Base-by-base conservation (phyloP, 768 basidiomycete genomes). In the Suillus lakei region DNA sequence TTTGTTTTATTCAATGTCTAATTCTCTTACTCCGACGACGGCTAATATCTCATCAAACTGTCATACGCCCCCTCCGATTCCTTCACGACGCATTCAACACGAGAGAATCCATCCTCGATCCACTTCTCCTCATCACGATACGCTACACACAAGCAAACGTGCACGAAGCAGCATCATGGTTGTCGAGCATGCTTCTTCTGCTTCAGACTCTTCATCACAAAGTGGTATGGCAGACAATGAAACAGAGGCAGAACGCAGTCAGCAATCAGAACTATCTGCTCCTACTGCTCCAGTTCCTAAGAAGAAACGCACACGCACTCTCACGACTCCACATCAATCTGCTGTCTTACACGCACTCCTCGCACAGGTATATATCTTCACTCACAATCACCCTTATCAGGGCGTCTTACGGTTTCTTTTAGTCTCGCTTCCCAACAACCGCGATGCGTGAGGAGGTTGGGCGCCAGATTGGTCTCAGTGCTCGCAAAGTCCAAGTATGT, bases 351-450 rank as follows among this genome's bases (percentile, higher is more conserved):
- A 94, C 70, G 90, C 91, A 5, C 84, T 95, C 54, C 85, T 95
- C n/a, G 91, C 91, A 38, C 89, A 94, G 88, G 93, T 94, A 79
- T 69, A 77, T 9, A 60, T 28, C 61, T 36, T 44, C n/a, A 4
- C 3, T 53, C 56, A 48, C 51, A 23, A 32, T 23, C 36, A 61
- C 16, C 5, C 10, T 16, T 34, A 48, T 38, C 26, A 39, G 2
- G 16, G 26, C 28, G 21, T 7, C 59, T 64, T 61, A 64, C 56
- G 5, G 13, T 59, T 38, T 46, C 26, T 43, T 41, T 46, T 62
- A 96, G 93, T 95, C 94, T 60, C 91, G 92, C 43, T 95, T 96
- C 77, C 93, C 93, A 5, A 91, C 92, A 3, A 95, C 93, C 3
- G 88, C 91, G 12, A 88, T 91, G 86, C 87, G 93, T 59, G 94